Percentiles rank a stretch among this genome's conserved stretches.
Conservation (phyloP, 2,329 filamentous ascomycete genomes). For the Pseudodiploospora longispora region DNA sequence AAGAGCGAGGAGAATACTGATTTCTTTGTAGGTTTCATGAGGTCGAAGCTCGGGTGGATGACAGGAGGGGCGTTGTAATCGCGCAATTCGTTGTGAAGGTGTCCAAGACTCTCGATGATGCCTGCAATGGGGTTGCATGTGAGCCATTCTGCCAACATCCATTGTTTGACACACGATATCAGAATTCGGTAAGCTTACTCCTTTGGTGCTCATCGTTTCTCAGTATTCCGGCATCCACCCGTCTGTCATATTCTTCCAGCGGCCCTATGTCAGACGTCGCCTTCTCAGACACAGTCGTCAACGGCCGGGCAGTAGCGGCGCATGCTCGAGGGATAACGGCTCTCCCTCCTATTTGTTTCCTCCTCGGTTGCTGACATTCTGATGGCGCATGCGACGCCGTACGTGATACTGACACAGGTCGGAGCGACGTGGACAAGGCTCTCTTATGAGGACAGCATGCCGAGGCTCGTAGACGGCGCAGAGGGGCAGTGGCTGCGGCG, state of each 20-base stretch:
- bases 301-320: conserved; percentile 12
- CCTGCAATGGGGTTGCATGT: conserved; percentile 35
- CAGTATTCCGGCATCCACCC: conserved; percentile 65
- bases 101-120: conserved; percentile 82
- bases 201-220: conserved; percentile 87
- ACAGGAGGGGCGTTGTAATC: conserved; percentile 68
- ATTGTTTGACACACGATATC: not conserved
- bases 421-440: too few species aligned
- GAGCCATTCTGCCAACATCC: not conserved
- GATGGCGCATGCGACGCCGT: too few species aligned
- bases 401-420: too few species aligned
- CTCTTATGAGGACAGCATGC: conserved; percentile 1
- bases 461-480: conserved; percentile 12
- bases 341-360: not conserved
- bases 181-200: conserved; percentile 40
- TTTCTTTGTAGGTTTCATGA: conserved; percentile 46
- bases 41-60: conserved; percentile 68
- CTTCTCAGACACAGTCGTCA: conserved; percentile 20
- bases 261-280: conserved; percentile 50
- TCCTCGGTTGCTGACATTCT: too few species aligned
- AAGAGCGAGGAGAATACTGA: conserved; percentile 57
- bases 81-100: conserved; percentile 75
- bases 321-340: conserved; percentile 1
- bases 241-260: conserved; percentile 77
- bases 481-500: conserved; percentile 7